Percentiles rank a stretch among this genome's conserved stretches.
Evolutionary conservation across 495 filamentous ascomycete species (phyloP).

Genomic region (Penicillium crystallinum): DNA sequence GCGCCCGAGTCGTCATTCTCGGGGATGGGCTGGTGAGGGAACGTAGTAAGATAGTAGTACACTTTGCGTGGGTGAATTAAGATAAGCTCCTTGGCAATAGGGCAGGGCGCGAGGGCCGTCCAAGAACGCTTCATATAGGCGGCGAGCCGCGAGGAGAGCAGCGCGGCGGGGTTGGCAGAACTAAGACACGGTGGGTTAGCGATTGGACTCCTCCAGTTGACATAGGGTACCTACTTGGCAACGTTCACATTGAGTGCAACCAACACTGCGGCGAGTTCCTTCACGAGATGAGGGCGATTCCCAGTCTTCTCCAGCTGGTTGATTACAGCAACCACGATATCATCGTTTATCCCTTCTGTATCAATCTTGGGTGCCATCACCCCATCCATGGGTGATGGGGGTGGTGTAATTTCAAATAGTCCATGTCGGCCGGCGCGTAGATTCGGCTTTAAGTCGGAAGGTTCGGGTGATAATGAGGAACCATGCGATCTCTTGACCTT

Average conservation of each 20-base stretch:
- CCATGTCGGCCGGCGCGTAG: conserved; percentile 44
- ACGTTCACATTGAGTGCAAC: conserved; percentile 73
- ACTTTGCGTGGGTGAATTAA: conserved; percentile 89
- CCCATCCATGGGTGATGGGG: conserved; percentile 67
- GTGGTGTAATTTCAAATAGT: conserved; percentile 71
- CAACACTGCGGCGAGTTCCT: conserved; percentile 83
- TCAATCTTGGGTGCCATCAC: conserved; percentile 63
- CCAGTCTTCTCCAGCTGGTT: conserved; percentile 86
- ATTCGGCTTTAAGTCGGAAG: conserved; percentile 28
- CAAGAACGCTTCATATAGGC: conserved; percentile 85
- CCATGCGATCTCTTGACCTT: conserved; percentile 80
- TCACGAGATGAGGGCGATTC: conserved; percentile 89
- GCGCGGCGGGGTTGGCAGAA: conserved; percentile 90
- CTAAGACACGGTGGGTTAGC: conserved; percentile 47
- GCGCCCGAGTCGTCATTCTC: conserved; percentile 54
- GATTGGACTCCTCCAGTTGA: background rate
- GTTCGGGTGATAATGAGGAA: conserved; percentile 51
- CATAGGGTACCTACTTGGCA: conserved; percentile 65
- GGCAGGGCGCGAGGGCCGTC: conserved; percentile 76
- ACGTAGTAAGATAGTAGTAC: conserved; percentile 90
- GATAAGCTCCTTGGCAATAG: conserved; percentile 86
- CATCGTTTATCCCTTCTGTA: conserved; percentile 84
- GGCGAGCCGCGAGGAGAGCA: conserved; percentile 87
- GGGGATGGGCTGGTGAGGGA: conserved; percentile 75
- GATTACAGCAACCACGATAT: conserved; percentile 89